A percentile compares a stretch with the other conserved stretches of the same genome.
phyloP scores from a whole-genome alignment of 805 yeast species.

The Kluyveromyces lactis region DNA sequence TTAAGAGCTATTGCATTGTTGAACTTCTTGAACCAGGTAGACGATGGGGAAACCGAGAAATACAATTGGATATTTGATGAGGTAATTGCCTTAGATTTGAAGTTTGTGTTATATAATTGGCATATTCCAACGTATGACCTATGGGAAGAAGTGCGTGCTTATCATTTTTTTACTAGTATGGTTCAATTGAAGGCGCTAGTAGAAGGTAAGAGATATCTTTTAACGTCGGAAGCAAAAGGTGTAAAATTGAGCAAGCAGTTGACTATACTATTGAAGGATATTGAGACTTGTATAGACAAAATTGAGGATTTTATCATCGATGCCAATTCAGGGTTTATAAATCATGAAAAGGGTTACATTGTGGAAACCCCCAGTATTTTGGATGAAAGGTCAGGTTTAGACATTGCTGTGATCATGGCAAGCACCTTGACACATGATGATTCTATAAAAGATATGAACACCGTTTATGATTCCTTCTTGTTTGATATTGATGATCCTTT shows the following conservation, averaged over 20 bases:
- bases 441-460: too few species aligned
- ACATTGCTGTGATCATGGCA: slow-evolving; percentile 57
- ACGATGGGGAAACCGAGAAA: slow-evolving; percentile 17
- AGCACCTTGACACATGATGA: slow-evolving; percentile 36
- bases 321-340: slow-evolving; percentile 30
- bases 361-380: slow-evolving; percentile 56
- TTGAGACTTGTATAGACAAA: slow-evolving; percentile 13
- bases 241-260: neutral
- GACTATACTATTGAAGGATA: slow-evolving; percentile 7
- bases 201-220: slow-evolving; percentile 41
- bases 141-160: slow-evolving; percentile 81
- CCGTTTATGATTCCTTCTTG: slow-evolving; percentile 39
- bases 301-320: slow-evolving; percentile 21
- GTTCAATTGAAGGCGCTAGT: slow-evolving; percentile 64
- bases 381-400: slow-evolving; percentile 60
- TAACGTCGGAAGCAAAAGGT: slow-evolving; percentile 4
- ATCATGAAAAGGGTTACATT: slow-evolving; percentile 41
- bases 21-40: slow-evolving; percentile 39
- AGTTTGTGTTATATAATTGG: slow-evolving; percentile 60
- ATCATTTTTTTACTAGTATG: slow-evolving; percentile 72
- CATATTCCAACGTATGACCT: slow-evolving; percentile 62
- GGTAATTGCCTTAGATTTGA: slow-evolving; percentile 61
- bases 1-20: slow-evolving; percentile 60
- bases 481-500: slow-evolving; percentile 48
- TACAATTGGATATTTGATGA: slow-evolving; percentile 19